Percentiles rank a stretch among this genome's conserved stretches.
Conservation (phyloP, 768 basidiomycete species). For the Macrolepiota fuliginosa region DNA sequence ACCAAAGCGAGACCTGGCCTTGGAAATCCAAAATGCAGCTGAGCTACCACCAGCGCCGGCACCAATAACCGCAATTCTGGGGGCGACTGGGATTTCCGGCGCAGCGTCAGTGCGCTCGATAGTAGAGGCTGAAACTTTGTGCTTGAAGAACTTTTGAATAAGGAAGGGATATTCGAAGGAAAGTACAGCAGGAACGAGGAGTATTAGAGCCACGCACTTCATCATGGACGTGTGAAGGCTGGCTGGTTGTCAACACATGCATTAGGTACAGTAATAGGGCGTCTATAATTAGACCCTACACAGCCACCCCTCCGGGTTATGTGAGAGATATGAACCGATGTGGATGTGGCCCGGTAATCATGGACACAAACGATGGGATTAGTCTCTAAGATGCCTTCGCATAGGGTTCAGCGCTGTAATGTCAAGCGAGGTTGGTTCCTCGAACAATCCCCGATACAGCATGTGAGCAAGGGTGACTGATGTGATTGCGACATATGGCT, state of each 20-base stretch:
- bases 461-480: not conserved
- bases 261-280: not conserved
- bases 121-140: constrained; percentile 21
- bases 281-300: not conserved
- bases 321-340: not conserved
- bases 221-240: constrained; percentile 6
- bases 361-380: not conserved
- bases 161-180: constrained; percentile 54
- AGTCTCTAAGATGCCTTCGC: not conserved
- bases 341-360: not conserved
- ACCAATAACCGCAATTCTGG: constrained; percentile 82
- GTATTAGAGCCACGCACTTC: constrained; percentile 23
- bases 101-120: constrained; percentile 15
- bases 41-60: constrained; percentile 88
- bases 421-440: not conserved
- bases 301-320: not conserved
- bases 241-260: not conserved
- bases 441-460: not conserved
- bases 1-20: constrained; percentile 68
- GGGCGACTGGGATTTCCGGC: constrained; percentile 23
- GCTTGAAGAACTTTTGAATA: constrained; percentile 49
- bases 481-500: constrained; percentile 7
- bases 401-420: not conserved
- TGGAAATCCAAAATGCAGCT: constrained; percentile 81
- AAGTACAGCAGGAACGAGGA: constrained; percentile 29